A percentile compares a stretch with the other conserved stretches of the same genome.
phyloP scores from a whole-genome alignment of 2,329 filamentous ascomycete genomes.

The Fusarium tanahbumbuense region DNA sequence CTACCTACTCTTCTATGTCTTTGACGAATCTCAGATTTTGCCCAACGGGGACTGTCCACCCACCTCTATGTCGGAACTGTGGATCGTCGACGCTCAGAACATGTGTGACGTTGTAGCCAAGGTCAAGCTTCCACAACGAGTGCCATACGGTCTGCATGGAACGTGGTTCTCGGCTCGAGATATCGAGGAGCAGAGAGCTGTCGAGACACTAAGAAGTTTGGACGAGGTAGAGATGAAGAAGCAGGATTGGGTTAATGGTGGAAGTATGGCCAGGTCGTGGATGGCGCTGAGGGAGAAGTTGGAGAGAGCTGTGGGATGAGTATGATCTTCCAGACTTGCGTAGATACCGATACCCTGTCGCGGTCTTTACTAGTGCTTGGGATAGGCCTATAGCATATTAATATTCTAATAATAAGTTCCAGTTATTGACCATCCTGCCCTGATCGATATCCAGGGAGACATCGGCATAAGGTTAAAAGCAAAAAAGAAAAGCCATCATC shows the following conservation, averaged over 20 bases:
- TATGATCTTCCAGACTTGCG: rapidly evolving
- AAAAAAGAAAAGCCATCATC: neutral
- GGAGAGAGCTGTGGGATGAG: neutral
- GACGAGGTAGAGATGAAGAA: constrained; percentile 11
- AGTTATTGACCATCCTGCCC: neutral
- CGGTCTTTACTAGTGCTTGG: neutral
- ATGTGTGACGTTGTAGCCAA: constrained; percentile 71
- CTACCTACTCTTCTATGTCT: constrained; percentile 75
- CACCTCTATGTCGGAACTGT: constrained; percentile 68
- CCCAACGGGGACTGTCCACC: constrained; percentile 57
- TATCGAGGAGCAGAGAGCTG: constrained; percentile 59
- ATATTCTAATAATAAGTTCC: neutral
- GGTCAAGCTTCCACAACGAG: constrained; percentile 71
- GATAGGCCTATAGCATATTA: neutral
- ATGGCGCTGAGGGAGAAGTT: neutral
- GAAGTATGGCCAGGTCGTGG: neutral
- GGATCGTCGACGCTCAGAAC: constrained; percentile 72
- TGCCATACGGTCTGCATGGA: constrained; percentile 77
- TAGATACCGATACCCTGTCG: constrained; percentile 6
- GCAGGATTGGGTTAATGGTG: neutral
- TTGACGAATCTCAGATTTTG: constrained; percentile 75
- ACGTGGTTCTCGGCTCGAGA: constrained; percentile 68
- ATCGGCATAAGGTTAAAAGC: neutral
- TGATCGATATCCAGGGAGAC: neutral
- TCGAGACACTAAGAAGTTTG: constrained; percentile 14